Evolutionary conservation across 768 basidiomycete species (phyloP), one percentile per base, ranked within the genome.

Genomic region (Agaricus subrufescens): DNA sequence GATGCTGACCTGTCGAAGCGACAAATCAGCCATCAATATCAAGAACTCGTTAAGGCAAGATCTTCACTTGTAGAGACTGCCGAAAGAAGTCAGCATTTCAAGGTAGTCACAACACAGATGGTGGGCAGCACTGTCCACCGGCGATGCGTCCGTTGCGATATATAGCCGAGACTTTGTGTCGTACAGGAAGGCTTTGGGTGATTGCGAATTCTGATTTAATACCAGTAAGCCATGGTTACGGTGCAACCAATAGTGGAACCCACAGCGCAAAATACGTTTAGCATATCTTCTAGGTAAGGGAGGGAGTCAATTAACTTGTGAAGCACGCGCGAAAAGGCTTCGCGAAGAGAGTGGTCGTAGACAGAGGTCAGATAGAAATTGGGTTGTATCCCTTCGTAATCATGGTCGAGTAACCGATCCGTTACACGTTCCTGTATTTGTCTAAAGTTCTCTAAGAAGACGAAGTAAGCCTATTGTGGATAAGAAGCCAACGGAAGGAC

Each of bases 301-400:
- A 96, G 72, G 10, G 90, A 87, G 58, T 89, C 88, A 55, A 94
- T 85, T 34, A 94, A 77, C 62, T 89, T 91, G 67, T 96, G 93
- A 23, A 97, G 71, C 42, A 95, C 90, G 44, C 84, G 84, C 4
- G 94, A 95, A 71, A 97, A 93, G 0, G 94, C 94, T 63, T 96
- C 93, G 66, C 91, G 89, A 27, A 96, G 76, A 2, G 92, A 86
- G 61, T 94, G 90, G 67, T 98, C 94, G 65, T 94, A 93, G 25
- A 97, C 89, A 0, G 91, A 94, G 2, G 96, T 98, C 54, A 98
- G 79, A 69, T 94, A 84, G 65, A 94, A 96, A 64, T 90, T 91
- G 60, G 94, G 79, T 12, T 83, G 84, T 57, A 91, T 78, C 59
- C 89, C 84, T 61, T 88, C 87, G 60, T 85, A 87, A 61, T 91